Evolutionary conservation across 2,329 filamentous ascomycete genomes (phyloP).

Genomic region (Ophiostoma sp.): DNA sequence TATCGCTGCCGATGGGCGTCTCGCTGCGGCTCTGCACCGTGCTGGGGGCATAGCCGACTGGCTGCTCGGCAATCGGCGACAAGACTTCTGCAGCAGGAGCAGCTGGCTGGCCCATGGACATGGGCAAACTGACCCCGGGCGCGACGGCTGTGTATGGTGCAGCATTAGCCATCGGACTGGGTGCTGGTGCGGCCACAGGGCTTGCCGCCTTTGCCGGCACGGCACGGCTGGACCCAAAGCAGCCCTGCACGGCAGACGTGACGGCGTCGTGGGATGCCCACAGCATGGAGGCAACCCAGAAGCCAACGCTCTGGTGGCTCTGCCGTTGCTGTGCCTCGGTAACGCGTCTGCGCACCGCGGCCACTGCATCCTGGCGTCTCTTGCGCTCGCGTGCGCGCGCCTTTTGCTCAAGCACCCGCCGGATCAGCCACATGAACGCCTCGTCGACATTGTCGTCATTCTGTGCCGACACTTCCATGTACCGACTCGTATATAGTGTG

Average conservation of each 20-base stretch:
- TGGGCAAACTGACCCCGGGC: not conserved
- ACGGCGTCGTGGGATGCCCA: not conserved
- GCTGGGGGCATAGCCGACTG: not conserved
- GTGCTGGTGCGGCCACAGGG: not conserved
- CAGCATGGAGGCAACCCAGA: not conserved
- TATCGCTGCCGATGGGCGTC: not conserved
- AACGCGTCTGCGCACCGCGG: not conserved
- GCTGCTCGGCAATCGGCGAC: not conserved
- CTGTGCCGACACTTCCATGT: conserved; percentile 14
- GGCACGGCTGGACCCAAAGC: not conserved
- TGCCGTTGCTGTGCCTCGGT: not conserved
- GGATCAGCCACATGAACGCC: conserved; percentile 13
- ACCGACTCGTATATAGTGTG: conserved; percentile 10
- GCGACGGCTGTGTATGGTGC: not conserved
- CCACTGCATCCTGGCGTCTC: conserved; percentile 7
- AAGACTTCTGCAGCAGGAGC: not conserved
- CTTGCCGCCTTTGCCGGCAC: not conserved
- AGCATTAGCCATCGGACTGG: not conserved
- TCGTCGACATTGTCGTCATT: conserved; percentile 12
- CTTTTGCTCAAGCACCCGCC: conserved; percentile 11
- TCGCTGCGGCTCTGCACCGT: not conserved
- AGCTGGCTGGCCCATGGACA: not conserved
- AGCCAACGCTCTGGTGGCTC: not conserved
- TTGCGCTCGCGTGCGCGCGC: conserved; percentile 1
- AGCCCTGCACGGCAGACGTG: not conserved